These are phyloP conservation scores for Cicer yamashitae DNA, from an alignment of 306 rosid species.

Conservation along the genomic window DNA sequence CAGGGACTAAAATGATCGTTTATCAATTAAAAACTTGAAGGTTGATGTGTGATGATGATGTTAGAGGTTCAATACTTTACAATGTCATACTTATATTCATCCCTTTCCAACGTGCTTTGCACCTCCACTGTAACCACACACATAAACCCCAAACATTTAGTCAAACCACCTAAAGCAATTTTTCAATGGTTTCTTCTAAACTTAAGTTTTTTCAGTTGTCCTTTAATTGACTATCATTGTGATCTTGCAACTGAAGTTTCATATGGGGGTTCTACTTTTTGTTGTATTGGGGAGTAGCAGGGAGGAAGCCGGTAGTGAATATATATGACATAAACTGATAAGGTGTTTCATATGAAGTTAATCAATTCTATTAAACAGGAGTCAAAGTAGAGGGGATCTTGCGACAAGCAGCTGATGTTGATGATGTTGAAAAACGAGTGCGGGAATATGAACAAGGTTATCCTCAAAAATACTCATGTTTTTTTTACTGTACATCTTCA, in stretches of 20 bases:
- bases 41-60: neutral
- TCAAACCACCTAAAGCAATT: constrained; percentile 1
- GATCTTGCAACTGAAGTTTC: neutral
- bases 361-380: constrained; percentile 53
- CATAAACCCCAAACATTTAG: neutral
- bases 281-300: constrained; percentile 3
- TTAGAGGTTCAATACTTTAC: neutral
- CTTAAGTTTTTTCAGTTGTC: constrained; percentile 5
- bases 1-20: too few relatives aligned
- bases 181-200: neutral
- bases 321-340: constrained; percentile 1
- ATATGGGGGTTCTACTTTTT: neutral
- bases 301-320: constrained; percentile 14
- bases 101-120: neutral
- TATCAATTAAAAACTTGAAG: neutral
- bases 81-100: neutral
- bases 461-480: constrained; percentile 4
- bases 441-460: constrained; percentile 80
- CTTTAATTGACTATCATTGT: neutral
- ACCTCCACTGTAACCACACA: neutral
- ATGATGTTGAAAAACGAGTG: constrained; percentile 77
- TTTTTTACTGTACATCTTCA: constrained; percentile 2
- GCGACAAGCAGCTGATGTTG: constrained; percentile 90
- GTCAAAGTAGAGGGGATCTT: constrained; percentile 80
- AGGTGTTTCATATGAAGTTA: constrained; percentile 41